A percentile compares a stretch with the other conserved stretches of the same genome.
These are phyloP conservation scores for Fusarium nurragi DNA, from an alignment of 2,329 filamentous ascomycete species.

Conservation along the genomic window DNA sequence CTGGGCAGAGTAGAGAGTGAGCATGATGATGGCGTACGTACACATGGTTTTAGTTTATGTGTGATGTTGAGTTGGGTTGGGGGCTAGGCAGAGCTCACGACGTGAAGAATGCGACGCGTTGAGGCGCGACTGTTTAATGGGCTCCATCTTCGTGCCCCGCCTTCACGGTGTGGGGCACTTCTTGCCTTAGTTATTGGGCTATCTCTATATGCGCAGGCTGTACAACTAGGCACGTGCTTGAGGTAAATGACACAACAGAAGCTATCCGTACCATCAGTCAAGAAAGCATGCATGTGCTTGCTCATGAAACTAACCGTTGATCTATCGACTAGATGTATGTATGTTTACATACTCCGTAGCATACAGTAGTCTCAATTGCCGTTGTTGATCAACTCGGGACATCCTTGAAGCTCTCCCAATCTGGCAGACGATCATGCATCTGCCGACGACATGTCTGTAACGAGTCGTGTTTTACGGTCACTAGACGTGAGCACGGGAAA, in stretches of 20 bases:
- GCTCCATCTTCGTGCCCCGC: conserved; percentile 28
- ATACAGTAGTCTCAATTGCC: neutral
- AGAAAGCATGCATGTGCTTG: neutral
- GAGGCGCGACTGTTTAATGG: conserved; percentile 49
- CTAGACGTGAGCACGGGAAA: neutral
- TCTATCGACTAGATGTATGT: neutral
- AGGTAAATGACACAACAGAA: neutral
- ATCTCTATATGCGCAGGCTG: neutral
- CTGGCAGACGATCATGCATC: conserved; percentile 7
- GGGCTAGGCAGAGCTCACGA: conserved; percentile 23
- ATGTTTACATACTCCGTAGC: neutral
- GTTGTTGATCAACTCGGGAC: neutral
- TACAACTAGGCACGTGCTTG: conserved; percentile 10
- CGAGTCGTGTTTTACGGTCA: neutral
- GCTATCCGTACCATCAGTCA: neutral
- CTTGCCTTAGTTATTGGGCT: conserved; percentile 36
- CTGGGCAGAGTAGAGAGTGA: neutral
- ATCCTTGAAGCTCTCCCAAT: neutral
- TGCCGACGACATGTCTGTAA: conserved; percentile 1
- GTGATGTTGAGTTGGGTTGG: conserved; percentile 23
- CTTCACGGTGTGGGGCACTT: conserved; percentile 23
- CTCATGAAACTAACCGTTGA: too few relatives aligned
- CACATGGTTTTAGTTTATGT: conserved; percentile 47
- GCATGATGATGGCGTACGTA: conserved; percentile 31
- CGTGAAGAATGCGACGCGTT: conserved; percentile 46